phyloP scores from a whole-genome alignment of 1,284 basidiomycete species.

The Boletus albobrunnescens region DNA sequence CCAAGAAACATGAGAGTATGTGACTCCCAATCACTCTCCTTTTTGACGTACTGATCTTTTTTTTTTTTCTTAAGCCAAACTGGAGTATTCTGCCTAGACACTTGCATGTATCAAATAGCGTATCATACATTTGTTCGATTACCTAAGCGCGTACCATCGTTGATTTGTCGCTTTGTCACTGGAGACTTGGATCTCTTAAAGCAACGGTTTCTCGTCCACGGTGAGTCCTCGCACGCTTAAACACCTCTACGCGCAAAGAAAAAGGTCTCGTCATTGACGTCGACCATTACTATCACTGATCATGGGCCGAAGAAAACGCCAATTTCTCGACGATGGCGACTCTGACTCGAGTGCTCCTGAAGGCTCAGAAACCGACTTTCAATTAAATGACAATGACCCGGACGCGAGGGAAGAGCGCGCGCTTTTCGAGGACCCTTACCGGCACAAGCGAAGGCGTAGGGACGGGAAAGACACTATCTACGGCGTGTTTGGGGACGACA shows the following conservation, averaged over 20 bases:
- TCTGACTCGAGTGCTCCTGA: constrained; percentile 61
- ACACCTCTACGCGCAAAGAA: constrained; percentile 2
- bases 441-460: constrained; percentile 60
- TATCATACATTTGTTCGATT: constrained; percentile 13
- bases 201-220: neutral
- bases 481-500: constrained; percentile 78
- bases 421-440: constrained; percentile 78
- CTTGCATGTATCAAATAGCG: constrained; percentile 26
- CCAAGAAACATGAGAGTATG: constrained; percentile 93
- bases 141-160: constrained; percentile 19
- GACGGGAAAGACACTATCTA: constrained; percentile 75
- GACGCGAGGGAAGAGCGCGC: constrained; percentile 74
- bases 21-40: constrained; percentile 12
- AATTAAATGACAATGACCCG: constrained; percentile 56
- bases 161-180: too few relatives aligned
- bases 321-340: constrained; percentile 72
- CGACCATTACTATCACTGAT: neutral
- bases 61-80: constrained; percentile 42
- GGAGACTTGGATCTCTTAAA: neutral
- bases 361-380: constrained; percentile 47
- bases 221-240: constrained; percentile 13
- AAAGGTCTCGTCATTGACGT: constrained; percentile 10
- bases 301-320: constrained; percentile 82
- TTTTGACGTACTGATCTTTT: constrained; percentile 5
- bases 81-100: constrained; percentile 54